A percentile compares a stretch with the other conserved stretches of the same genome.
These are phyloP conservation scores for Holtermannia corniformis DNA, from an alignment of 768 basidiomycete genomes.

Conservation along the genomic window DNA sequence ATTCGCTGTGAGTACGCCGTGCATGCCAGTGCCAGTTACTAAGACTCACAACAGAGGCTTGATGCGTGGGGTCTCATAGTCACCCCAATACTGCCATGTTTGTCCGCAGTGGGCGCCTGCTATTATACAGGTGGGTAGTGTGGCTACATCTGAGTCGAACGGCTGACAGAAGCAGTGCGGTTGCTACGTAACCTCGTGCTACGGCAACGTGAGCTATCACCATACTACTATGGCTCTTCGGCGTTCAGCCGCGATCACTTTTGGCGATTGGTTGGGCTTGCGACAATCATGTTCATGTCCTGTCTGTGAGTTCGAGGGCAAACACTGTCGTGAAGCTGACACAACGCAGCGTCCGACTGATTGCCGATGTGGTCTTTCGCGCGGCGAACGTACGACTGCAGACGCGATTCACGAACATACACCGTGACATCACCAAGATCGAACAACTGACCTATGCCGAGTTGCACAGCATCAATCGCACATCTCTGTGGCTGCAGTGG, in stretches of 20 bases:
- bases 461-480: constrained; percentile 3
- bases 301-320: not conserved
- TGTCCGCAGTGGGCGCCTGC: not conserved
- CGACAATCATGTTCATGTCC: not conserved
- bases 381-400: constrained; percentile 25
- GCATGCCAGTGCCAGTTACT: too few relatives aligned
- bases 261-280: not conserved
- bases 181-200: not conserved
- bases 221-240: not conserved
- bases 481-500: constrained; percentile 20
- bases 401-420: constrained; percentile 13
- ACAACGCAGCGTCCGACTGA: constrained; percentile 28
- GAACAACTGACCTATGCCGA: constrained; percentile 13
- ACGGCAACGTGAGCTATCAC: not conserved
- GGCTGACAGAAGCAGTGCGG: not conserved
- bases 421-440: constrained; percentile 19
- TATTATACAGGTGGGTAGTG: not conserved
- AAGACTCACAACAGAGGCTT: too few relatives aligned
- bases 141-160: not conserved
- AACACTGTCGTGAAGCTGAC: too few relatives aligned
- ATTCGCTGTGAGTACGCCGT: constrained; percentile 33
- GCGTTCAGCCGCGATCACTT: not conserved
- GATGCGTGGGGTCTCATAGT: not conserved
- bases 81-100: not conserved
- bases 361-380: constrained; percentile 36